Conservation (phyloP, 345 rosid genomes). For the Raphanus raphanistrum region DNA sequence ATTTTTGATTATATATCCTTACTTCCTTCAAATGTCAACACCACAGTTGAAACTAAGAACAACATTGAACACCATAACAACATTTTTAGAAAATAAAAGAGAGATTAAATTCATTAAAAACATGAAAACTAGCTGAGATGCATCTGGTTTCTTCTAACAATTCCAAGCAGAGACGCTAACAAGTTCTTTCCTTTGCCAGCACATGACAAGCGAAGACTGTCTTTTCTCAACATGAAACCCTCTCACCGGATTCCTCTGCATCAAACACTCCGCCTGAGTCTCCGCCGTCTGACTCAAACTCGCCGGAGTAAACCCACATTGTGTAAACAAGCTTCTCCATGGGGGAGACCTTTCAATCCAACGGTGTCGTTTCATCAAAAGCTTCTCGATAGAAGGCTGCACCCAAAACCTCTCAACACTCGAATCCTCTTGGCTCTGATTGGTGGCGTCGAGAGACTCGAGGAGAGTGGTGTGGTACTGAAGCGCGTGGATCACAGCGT, state of each 20-base stretch:
- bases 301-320: constrained; percentile 64
- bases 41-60: constrained; percentile 8
- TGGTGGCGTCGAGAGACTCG: constrained; percentile 81
- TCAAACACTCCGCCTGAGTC: constrained; percentile 78
- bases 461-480: constrained; percentile 58
- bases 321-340: constrained; percentile 78
- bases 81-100: not conserved
- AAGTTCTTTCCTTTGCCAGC: constrained; percentile 83
- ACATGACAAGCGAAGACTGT: constrained; percentile 66
- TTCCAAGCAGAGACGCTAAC: constrained; percentile 85
- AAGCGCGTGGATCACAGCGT: constrained; percentile 61
- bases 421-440: constrained; percentile 48
- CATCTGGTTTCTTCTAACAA: constrained; percentile 26
- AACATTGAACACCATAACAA: constrained; percentile 28
- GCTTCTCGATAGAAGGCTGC: constrained; percentile 64
- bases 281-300: constrained; percentile 73
- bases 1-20: constrained; percentile 27
- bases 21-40: constrained; percentile 35
- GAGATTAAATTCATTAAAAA: not conserved
- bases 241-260: constrained; percentile 63
- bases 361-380: constrained; percentile 59
- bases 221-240: constrained; percentile 88
- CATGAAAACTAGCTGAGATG: constrained; percentile 13
- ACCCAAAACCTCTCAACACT: constrained; percentile 74
- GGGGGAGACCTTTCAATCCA: constrained; percentile 51